phyloP scores from a whole-genome alignment of 768 basidiomycete species.

The Psilocybe cyanescens region DNA sequence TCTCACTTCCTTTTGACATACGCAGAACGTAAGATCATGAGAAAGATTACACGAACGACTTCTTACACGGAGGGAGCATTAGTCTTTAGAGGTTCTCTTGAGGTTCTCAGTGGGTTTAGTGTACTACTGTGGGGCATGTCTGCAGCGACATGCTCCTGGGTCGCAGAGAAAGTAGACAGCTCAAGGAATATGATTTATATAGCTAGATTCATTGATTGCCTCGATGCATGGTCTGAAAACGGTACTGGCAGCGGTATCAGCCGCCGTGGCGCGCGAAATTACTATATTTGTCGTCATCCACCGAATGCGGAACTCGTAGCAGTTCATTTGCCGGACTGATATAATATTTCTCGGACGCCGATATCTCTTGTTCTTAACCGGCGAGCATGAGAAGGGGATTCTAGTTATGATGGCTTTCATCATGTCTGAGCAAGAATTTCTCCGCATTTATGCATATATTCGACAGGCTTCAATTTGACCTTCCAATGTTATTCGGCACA shows the following conservation, averaged over 20 bases:
- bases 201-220: conserved; percentile 2
- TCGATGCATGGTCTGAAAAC: background rate
- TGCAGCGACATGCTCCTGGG: too few relatives aligned
- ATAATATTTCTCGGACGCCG: conserved; percentile 1
- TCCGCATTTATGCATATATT: conserved; percentile 6
- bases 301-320: conserved; percentile 14
- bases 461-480: conserved; percentile 7
- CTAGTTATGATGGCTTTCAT: background rate
- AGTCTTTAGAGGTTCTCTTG: background rate
- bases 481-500: conserved; percentile 15
- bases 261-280: conserved; percentile 19
- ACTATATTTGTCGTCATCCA: conserved; percentile 16
- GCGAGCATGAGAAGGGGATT: conserved; percentile 15
- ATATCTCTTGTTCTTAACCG: conserved; percentile 8
- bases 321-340: conserved; percentile 9
- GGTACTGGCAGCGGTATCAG: conserved; percentile 2
- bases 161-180: background rate
- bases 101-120: background rate
- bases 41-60: conserved; percentile 22
- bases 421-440: background rate
- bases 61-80: conserved; percentile 6
- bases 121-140: background rate
- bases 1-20: conserved; percentile 19
- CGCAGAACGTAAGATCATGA: conserved; percentile 24
- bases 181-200: background rate